These are phyloP conservation scores for Boletellus sp. DNA, from an alignment of 1,284 basidiomycete species.

Conservation along the genomic window DNA sequence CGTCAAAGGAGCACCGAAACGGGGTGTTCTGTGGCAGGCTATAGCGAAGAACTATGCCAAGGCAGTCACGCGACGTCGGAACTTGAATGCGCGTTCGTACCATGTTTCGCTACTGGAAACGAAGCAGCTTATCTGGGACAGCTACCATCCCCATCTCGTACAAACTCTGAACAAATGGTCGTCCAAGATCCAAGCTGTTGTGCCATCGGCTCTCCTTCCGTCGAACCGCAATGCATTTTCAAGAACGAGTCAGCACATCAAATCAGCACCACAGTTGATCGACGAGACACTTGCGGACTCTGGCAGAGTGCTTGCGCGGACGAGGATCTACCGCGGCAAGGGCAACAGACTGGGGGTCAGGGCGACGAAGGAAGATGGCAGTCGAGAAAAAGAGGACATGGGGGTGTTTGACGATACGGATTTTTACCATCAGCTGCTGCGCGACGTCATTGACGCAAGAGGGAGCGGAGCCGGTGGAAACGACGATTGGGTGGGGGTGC, in stretches of 20 bases:
- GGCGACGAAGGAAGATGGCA: constrained; percentile 24
- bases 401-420: constrained; percentile 85
- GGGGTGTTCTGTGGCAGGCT: constrained; percentile 6
- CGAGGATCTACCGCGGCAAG: constrained; percentile 50
- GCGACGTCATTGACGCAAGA: constrained; percentile 81
- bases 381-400: constrained; percentile 37
- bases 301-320: constrained; percentile 54
- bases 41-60: constrained; percentile 38
- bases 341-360: constrained; percentile 38
- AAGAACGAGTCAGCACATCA: constrained; percentile 46
- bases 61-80: constrained; percentile 43
- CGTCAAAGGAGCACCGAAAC: constrained; percentile 41
- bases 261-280: constrained; percentile 66
- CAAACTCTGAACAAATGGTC: constrained; percentile 89
- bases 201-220: constrained; percentile 69
- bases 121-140: constrained; percentile 25
- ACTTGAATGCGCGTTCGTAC: constrained; percentile 57
- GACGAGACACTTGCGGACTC: constrained; percentile 65
- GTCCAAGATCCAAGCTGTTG: constrained; percentile 87
- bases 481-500: constrained; percentile 62
- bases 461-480: constrained; percentile 40
- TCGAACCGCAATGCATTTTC: constrained; percentile 66
- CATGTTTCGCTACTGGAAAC: constrained; percentile 1
- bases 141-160: constrained; percentile 66
- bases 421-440: constrained; percentile 85